Evolutionary conservation across 2,329 filamentous ascomycete species (phyloP).

Genomic region (Pseudogymnoascus sp.): DNA sequence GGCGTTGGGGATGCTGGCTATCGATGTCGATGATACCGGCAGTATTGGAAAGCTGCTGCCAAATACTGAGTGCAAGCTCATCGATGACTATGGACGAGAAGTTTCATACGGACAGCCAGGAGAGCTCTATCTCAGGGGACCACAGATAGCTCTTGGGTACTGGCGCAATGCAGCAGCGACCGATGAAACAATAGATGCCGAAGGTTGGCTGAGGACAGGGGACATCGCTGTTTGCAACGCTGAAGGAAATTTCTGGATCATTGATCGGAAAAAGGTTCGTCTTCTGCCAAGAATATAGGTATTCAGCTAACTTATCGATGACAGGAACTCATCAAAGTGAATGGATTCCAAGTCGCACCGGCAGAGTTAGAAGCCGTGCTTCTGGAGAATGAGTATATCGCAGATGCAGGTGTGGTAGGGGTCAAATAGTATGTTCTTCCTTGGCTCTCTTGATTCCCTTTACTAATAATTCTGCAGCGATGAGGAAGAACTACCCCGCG

Average conservation of each 20-base stretch:
- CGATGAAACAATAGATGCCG: conserved; percentile 37
- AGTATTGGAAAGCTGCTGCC: conserved; percentile 45
- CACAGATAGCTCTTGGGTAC: conserved; percentile 51
- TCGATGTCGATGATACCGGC: conserved; percentile 33
- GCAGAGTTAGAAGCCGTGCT: conserved; percentile 48
- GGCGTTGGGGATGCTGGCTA: conserved; percentile 35
- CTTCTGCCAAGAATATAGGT: neutral
- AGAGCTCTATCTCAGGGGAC: conserved; percentile 46
- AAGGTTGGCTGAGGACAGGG: conserved; percentile 53
- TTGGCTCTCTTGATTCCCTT: neutral
- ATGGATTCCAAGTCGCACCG: conserved; percentile 51
- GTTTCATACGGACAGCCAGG: conserved; percentile 39
- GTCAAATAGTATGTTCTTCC: conserved; percentile 30
- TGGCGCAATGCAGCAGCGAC: conserved; percentile 50
- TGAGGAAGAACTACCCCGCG: conserved; percentile 43
- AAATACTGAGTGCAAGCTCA: conserved; percentile 45
- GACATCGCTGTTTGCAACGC: conserved; percentile 44
- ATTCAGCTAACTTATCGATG: neutral
- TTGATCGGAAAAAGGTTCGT: conserved; percentile 42
- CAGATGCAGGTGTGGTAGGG: conserved; percentile 48
- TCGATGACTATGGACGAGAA: conserved; percentile 45
- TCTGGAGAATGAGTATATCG: conserved; percentile 42
- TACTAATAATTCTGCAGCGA: conserved; percentile 17
- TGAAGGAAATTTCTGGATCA: conserved; percentile 41
- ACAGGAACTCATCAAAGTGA: conserved; percentile 49